Conservation (phyloP, 352 stramenopile genomes). For the Albugo candida region DNA sequence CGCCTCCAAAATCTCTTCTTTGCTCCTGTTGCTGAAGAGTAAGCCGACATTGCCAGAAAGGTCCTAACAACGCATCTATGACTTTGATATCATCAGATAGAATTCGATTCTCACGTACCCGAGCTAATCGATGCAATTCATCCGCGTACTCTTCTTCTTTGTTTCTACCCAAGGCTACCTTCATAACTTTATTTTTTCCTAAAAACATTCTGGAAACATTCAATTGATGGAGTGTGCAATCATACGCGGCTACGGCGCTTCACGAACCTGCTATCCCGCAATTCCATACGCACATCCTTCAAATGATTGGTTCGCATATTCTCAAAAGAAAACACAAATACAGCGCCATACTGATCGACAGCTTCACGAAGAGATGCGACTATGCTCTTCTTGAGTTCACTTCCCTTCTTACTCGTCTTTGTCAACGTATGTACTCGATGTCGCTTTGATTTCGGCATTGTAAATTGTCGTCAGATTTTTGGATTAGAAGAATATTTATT, state of each 20-base stretch:
- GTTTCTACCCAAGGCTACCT: conserved; percentile 87
- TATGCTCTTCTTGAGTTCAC: conserved; percentile 89
- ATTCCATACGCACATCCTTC: conserved; percentile 94
- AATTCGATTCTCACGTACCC: conserved; percentile 8
- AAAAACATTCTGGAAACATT: conserved; percentile 84
- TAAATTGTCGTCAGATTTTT: neutral
- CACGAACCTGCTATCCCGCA: conserved; percentile 83
- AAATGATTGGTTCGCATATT: conserved; percentile 99
- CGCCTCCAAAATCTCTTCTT: conserved; percentile 81
- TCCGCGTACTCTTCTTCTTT: conserved; percentile 94
- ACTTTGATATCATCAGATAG: neutral
- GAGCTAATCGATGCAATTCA: conserved; percentile 82
- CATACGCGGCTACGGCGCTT: no score
- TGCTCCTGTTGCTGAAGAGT: conserved; percentile 85
- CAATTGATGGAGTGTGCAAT: neutral
- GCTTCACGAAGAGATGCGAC: conserved; percentile 86
- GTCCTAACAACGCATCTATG: conserved; percentile 9
- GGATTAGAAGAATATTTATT: no score
- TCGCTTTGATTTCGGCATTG: conserved; percentile 78
- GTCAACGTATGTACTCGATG: conserved; percentile 83
- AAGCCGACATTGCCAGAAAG: conserved; percentile 88
- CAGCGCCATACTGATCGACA: conserved; percentile 82
- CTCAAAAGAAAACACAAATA: conserved; percentile 95
- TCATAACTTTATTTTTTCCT: conserved; percentile 98
- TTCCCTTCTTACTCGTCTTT: conserved; percentile 91